Evolutionary conservation across 495 filamentous ascomycete species (phyloP).

Genomic region (Penicillium coprophilum): DNA sequence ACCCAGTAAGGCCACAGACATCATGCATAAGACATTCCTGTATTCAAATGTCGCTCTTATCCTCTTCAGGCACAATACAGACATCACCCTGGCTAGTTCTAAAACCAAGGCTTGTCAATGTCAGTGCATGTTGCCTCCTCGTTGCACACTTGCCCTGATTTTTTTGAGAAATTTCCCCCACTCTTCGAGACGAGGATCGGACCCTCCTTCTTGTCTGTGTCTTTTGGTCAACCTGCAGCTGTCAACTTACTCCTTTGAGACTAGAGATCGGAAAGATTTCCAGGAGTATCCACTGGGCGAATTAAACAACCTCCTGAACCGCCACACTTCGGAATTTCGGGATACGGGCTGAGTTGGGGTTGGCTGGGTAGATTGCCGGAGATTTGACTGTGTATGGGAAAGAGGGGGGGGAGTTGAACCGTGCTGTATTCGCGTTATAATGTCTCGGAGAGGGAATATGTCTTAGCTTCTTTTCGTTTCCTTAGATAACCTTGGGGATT

Average conservation of each 20-base stretch:
- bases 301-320: slow-evolving; percentile 21
- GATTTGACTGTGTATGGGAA: slow-evolving; percentile 23
- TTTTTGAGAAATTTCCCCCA: neutral
- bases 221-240: slow-evolving; percentile 25
- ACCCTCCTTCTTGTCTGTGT: slow-evolving; percentile 15
- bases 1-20: neutral
- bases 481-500: slow-evolving; percentile 2
- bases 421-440: slow-evolving; percentile 17
- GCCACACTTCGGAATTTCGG: slow-evolving; percentile 15
- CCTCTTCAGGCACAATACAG: slow-evolving; percentile 20
- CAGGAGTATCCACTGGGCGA: slow-evolving; percentile 34
- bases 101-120: neutral
- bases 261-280: slow-evolving; percentile 40
- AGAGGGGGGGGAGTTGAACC: slow-evolving; percentile 23
- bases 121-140: neutral
- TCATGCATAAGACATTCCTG: slow-evolving; percentile 6
- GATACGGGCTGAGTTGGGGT: slow-evolving; percentile 9
- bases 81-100: neutral
- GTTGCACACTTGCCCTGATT: slow-evolving; percentile 6
- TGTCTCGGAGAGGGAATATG: neutral
- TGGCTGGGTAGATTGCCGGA: slow-evolving; percentile 17
- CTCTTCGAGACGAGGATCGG: neutral
- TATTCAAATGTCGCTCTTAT: slow-evolving; percentile 6
- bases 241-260: slow-evolving; percentile 35
- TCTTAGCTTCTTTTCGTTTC: neutral